Evolutionary conservation across 192 early-diverging fungal species (phyloP), one percentile per base, ranked within the genome.

Genomic region (Coemansia sp.): DNA sequence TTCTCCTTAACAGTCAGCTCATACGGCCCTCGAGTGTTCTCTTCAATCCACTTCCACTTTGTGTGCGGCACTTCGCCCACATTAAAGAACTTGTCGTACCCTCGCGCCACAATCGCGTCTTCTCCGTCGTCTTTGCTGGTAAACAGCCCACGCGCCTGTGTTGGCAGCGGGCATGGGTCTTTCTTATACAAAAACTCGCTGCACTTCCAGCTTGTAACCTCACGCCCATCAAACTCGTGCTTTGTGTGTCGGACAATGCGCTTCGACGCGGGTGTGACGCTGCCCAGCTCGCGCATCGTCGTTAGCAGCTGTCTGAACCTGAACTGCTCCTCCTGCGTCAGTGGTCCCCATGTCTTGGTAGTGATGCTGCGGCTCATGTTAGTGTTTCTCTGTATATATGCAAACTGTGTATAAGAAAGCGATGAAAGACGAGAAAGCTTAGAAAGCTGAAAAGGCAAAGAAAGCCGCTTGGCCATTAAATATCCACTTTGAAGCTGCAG

Each of bases 11-110:
- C 82, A 0, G 93, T 94, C 24, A 96, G 76, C 73, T 98, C 90
- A 69, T 93, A 98, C 4, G 96, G 96, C 0, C 91, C 92, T 7
- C 53, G 41, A 0, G 94, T 95, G 23, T 91, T 49, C 3, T 45
- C 57, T 24, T 75, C 65, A 22, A 98, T 71, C 58, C 76, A 80
- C 4, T 62, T 58, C 84, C 87, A 88, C 66, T 79, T 82, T 8
- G 89, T 91, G 24, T 63, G 67, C 8, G 68, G n/a, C 17, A 88
- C 86, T 55, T 93, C 92, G 19, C 73, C 76, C 45, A 92, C 41
- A 62, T 97, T 97, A 71, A 96, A 98, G 73, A 98, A 98, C 83
- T 98, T 98, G 84, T 98, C 87, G 79, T 98, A 98, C 22, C 96
- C 96, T 14, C 96, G 84, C 10, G 88, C 83, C 10, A 87, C 73